A percentile compares a stretch with the other conserved stretches of the same genome.
Evolutionary conservation across 352 stramenopile species (phyloP).

Genomic region (Thalassiosira gravida): DNA sequence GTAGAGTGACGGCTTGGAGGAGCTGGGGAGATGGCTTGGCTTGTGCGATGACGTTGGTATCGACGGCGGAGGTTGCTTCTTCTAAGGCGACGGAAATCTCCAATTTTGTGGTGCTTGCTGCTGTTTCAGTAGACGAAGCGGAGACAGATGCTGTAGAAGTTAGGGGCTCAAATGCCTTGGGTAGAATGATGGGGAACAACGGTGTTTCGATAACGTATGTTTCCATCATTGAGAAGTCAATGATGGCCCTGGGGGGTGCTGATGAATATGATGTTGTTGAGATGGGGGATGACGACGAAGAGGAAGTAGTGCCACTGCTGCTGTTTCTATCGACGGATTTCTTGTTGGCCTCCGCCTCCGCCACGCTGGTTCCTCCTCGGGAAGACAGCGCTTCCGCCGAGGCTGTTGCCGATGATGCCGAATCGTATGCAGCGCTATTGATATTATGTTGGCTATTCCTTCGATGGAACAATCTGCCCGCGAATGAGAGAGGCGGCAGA

Average conservation of each 20-base stretch:
- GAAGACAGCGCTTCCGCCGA: background rate
- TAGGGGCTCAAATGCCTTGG: constrained; percentile 24
- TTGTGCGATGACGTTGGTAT: no score
- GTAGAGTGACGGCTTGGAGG: constrained; percentile 33
- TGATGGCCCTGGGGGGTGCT: no score
- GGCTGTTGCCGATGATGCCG: no score
- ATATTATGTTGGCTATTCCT: background rate
- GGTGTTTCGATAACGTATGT: constrained; percentile 45
- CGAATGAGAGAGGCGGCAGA: background rate
- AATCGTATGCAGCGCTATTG: background rate
- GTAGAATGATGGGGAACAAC: constrained; percentile 60
- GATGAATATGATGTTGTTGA: no score
- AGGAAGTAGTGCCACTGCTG: no score
- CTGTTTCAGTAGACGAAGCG: background rate
- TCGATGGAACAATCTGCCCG: background rate
- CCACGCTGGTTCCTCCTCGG: background rate
- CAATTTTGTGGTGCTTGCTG: constrained; percentile 5
- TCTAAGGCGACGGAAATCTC: constrained; percentile 45
- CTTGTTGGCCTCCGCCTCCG: no score
- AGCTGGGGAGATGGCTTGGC: constrained; percentile 30
- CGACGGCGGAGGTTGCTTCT: constrained; percentile 7
- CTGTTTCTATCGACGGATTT: no score
- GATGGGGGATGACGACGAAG: no score
- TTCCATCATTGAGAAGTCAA: no score
- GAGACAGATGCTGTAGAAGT: constrained; percentile 6